Conservation (phyloP, 805 yeast genomes). For the Debaryomyces tyrocola region DNA sequence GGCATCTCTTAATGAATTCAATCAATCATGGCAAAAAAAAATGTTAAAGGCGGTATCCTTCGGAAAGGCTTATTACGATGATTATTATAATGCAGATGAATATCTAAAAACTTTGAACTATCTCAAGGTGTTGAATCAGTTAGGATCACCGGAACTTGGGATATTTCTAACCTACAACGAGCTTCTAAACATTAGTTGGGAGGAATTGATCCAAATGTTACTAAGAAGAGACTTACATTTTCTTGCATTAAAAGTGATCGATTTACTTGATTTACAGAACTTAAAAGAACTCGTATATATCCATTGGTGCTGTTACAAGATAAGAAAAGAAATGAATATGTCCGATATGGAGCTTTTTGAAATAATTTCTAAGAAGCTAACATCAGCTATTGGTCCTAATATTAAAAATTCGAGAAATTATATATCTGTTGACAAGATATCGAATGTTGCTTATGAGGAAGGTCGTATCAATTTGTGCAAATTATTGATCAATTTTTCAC, state of each 20-base stretch:
- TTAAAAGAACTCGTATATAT: constrained; percentile 48
- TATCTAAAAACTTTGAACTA: constrained; percentile 64
- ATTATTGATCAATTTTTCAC: constrained; percentile 67
- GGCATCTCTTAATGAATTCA: constrained; percentile 79
- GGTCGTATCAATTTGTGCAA: constrained; percentile 74
- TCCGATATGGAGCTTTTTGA: constrained; percentile 61
- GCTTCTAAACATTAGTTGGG: constrained; percentile 51
- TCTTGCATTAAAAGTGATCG: constrained; percentile 62
- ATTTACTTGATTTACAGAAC: constrained; percentile 45
- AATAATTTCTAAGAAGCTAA: constrained; percentile 48
- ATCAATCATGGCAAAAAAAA: constrained; percentile 75
- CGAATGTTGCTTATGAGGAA: constrained; percentile 71
- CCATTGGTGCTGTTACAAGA: constrained; percentile 79
- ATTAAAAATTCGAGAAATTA: constrained; percentile 29
- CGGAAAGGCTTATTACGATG: constrained; percentile 66
- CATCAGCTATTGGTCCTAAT: constrained; percentile 14
- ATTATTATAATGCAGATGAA: constrained; percentile 53
- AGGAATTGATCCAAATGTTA: constrained; percentile 54
- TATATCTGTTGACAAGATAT: constrained; percentile 56
- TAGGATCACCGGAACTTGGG: constrained; percentile 66
- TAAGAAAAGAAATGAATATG: constrained; percentile 50
- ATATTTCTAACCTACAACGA: constrained; percentile 64
- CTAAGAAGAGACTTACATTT: constrained; percentile 59
- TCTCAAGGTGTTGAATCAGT: constrained; percentile 66
- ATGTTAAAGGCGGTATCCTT: constrained; percentile 79